phyloP scores from a whole-genome alignment of 2,329 filamentous ascomycete genomes.

The Paraconiothyrium sp. region DNA sequence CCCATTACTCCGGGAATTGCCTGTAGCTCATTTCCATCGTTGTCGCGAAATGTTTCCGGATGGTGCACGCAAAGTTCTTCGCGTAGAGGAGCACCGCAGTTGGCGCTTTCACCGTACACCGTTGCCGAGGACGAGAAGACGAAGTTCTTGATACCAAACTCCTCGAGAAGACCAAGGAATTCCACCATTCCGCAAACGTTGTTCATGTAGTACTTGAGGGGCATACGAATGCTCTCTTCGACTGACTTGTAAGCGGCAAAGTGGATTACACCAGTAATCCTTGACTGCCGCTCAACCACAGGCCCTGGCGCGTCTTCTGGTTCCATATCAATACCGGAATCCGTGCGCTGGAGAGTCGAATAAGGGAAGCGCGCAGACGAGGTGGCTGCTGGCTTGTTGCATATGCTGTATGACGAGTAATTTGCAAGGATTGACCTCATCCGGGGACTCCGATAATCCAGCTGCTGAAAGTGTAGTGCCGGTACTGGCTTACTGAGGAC shows the following conservation, averaged over 20 bases:
- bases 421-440: conserved; percentile 56
- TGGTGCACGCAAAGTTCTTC: conserved; percentile 66
- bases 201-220: conserved; percentile 73
- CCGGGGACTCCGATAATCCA: conserved; percentile 58
- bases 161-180: conserved; percentile 65
- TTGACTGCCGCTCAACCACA: conserved; percentile 51
- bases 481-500: conserved; percentile 54
- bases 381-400: conserved; percentile 30
- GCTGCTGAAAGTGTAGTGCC: conserved; percentile 56
- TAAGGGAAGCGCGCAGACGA: conserved; percentile 41
- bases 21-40: conserved; percentile 54
- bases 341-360: conserved; percentile 38
- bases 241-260: conserved; percentile 75
- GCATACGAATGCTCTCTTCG: conserved; percentile 68
- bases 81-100: conserved; percentile 59
- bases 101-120: conserved; percentile 65
- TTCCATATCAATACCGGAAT: conserved; percentile 44
- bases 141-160: conserved; percentile 70
- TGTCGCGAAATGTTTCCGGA: conserved; percentile 56
- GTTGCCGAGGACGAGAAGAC: conserved; percentile 75
- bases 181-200: conserved; percentile 72
- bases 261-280: conserved; percentile 72
- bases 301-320: conserved; percentile 33
- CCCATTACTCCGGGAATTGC: conserved; percentile 62
- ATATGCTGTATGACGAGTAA: conserved; percentile 47